Percentiles rank a stretch among this genome's conserved stretches.
Conservation (phyloP, 169 alveolate species). For the Eimeria acervulina region DNA sequence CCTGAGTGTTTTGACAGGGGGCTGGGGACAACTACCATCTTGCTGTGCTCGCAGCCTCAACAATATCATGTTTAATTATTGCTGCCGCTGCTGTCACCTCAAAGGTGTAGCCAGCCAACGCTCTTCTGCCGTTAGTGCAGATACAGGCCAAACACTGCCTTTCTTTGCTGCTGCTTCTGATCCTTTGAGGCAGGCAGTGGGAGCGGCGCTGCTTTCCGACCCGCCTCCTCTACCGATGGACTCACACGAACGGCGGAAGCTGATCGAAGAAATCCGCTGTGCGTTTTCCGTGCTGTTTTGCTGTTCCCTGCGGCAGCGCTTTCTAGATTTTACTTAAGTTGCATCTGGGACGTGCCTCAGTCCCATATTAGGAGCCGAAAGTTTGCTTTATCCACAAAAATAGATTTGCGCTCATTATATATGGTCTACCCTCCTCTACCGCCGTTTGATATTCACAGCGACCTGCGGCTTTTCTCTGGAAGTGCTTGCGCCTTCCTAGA, state of each 20-base stretch:
- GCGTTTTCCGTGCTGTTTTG: neutral
- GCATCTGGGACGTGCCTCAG: neutral
- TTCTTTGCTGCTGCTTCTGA: neutral
- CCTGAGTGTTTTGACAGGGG: neutral
- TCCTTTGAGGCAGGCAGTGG: conserved; percentile 58
- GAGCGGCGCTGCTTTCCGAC: conserved; percentile 70
- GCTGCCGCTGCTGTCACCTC: conserved; percentile 20
- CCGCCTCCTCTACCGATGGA: conserved; percentile 74
- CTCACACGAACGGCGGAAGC: conserved; percentile 61
- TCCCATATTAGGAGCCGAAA: neutral
- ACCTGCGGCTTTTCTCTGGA: neutral
- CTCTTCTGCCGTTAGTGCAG: neutral
- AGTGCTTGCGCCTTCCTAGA: neutral
- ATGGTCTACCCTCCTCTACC: too few relatives aligned
- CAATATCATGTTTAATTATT: neutral
- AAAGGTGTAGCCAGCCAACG: neutral
- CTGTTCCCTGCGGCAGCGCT: neutral
- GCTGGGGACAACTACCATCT: neutral
- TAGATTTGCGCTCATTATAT: neutral
- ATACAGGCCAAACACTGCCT: neutral
- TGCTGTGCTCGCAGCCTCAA: neutral
- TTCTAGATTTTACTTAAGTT: neutral
- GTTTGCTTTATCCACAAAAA: neutral
- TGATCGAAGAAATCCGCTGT: conserved; percentile 73
- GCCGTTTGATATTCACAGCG: too few relatives aligned